These are phyloP conservation scores for Saksenaea vasiformis DNA, from an alignment of 371 early-diverging fungal genomes.

Conservation along the genomic window DNA sequence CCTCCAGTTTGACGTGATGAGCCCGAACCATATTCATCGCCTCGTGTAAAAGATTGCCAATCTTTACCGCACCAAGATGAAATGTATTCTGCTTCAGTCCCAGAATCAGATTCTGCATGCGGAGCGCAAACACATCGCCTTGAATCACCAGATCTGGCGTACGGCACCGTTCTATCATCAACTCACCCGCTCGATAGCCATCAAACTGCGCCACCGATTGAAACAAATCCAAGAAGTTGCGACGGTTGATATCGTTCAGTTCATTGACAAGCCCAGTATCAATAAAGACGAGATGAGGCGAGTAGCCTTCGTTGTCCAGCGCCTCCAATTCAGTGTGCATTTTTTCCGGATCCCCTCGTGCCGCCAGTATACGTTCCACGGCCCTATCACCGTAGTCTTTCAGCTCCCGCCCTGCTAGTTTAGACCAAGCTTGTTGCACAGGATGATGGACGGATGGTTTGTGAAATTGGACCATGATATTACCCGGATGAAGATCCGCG, in stretches of 20 bases:
- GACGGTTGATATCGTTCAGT: slow-evolving; percentile 70
- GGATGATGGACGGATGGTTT: slow-evolving; percentile 65
- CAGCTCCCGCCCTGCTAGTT: slow-evolving; percentile 28
- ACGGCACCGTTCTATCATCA: slow-evolving; percentile 89
- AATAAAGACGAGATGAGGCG: slow-evolving; percentile 80
- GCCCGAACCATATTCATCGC: slow-evolving; percentile 85
- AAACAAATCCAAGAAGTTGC: slow-evolving; percentile 91
- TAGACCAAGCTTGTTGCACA: slow-evolving; percentile 54
- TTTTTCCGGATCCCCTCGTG: slow-evolving; percentile 35
- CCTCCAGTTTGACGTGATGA: slow-evolving; percentile 92
- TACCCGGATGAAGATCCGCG: slow-evolving; percentile 94
- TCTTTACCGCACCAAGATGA: slow-evolving; percentile 75
- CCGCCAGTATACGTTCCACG: slow-evolving; percentile 33
- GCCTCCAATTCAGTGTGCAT: slow-evolving; percentile 53
- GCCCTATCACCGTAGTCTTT: slow-evolving; percentile 46
- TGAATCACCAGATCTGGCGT: slow-evolving; percentile 75
- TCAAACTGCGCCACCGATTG: slow-evolving; percentile 84
- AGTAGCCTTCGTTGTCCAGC: slow-evolving; percentile 68
- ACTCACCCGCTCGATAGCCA: slow-evolving; percentile 76
- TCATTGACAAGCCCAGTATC: slow-evolving; percentile 90
- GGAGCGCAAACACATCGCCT: slow-evolving; percentile 73
- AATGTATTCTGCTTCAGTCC: slow-evolving; percentile 73
- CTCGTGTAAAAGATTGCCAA: slow-evolving; percentile 73
- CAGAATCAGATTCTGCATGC: slow-evolving; percentile 77
- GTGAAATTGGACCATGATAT: slow-evolving; percentile 87